These are phyloP conservation scores for Trichoderma sp. DNA, from an alignment of 2,329 filamentous ascomycete genomes.

Conservation along the genomic window DNA sequence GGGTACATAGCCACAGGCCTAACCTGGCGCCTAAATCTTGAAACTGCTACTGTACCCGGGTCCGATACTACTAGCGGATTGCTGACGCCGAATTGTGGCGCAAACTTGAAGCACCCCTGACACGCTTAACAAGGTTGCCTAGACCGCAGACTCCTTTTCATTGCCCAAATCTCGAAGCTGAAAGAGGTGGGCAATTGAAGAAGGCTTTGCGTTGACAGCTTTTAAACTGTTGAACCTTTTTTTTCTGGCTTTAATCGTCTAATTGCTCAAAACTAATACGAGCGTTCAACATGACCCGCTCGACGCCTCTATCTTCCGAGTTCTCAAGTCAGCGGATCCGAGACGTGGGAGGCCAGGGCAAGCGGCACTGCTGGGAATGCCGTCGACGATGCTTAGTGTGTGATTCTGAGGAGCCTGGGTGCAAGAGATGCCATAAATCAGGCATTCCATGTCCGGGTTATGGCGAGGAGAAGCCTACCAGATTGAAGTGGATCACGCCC, in stretches of 20 bases:
- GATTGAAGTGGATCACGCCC: constrained; percentile 6
- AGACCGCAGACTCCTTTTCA: not conserved
- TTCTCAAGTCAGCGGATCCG: not conserved
- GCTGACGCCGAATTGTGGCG: constrained; percentile 17
- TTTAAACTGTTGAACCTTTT: not conserved
- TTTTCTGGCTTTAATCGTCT: not conserved
- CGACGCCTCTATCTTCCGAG: not conserved
- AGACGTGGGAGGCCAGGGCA: not conserved
- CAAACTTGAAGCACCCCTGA: constrained; percentile 5
- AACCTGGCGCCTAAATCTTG: not conserved
- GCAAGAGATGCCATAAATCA: not conserved
- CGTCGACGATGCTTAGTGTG: constrained; percentile 3
- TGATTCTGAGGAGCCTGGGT: not conserved
- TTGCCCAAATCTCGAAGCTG: not conserved
- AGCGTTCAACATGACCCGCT: no score
- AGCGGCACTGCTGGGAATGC: constrained; percentile 15
- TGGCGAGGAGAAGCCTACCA: not conserved
- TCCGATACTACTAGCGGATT: not conserved
- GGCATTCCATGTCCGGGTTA: not conserved
- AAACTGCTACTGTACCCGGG: not conserved
- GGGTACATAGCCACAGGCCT: not conserved
- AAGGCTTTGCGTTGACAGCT: not conserved
- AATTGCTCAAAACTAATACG: accelerated
- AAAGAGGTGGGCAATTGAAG: not conserved
- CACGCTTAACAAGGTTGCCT: not conserved